These are phyloP conservation scores for Zygosaccharomyces siamensis DNA, from an alignment of 805 yeast species.

Conservation along the genomic window DNA sequence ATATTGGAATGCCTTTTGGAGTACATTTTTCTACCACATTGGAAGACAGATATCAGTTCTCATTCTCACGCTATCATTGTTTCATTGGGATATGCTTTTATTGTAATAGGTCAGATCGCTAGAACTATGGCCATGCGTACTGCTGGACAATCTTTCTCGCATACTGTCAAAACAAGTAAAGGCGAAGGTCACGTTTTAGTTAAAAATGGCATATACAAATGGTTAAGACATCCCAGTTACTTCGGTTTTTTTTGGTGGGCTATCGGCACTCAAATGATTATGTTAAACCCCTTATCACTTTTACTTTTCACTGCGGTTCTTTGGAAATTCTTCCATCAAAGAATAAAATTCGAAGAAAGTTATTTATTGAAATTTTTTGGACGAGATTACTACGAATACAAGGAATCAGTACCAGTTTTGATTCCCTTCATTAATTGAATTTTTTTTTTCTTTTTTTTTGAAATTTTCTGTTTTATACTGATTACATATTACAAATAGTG, in stretches of 20 bases:
- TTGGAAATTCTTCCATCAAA: constrained; percentile 59
- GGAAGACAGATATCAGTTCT: constrained; percentile 23
- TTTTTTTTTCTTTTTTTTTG: neutral
- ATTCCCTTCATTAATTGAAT: constrained; percentile 55
- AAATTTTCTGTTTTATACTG: neutral
- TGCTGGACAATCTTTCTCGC: constrained; percentile 84
- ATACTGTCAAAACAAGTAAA: constrained; percentile 56
- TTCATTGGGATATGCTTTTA: constrained; percentile 42
- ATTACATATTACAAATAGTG: neutral
- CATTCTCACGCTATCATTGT: constrained; percentile 17
- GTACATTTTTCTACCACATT: constrained; percentile 37
- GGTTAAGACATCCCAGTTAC: constrained; percentile 83
- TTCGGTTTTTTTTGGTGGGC: constrained; percentile 94
- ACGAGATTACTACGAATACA: constrained; percentile 53
- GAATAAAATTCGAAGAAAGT: constrained; percentile 71
- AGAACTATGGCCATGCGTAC: constrained; percentile 81
- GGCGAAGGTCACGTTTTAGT: constrained; percentile 59
- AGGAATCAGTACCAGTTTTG: constrained; percentile 44
- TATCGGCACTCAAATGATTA: constrained; percentile 68
- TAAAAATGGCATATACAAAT: constrained; percentile 64
- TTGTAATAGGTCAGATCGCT: constrained; percentile 57
- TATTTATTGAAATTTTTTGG: constrained; percentile 68
- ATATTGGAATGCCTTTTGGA: constrained; percentile 48
- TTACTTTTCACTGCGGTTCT: constrained; percentile 52
- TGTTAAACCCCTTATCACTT: constrained; percentile 61